Evolutionary conservation across 2,329 filamentous ascomycete species (phyloP), one percentile per base, ranked within the genome.

Genomic region (Ceratocystis alfenasii): DNA sequence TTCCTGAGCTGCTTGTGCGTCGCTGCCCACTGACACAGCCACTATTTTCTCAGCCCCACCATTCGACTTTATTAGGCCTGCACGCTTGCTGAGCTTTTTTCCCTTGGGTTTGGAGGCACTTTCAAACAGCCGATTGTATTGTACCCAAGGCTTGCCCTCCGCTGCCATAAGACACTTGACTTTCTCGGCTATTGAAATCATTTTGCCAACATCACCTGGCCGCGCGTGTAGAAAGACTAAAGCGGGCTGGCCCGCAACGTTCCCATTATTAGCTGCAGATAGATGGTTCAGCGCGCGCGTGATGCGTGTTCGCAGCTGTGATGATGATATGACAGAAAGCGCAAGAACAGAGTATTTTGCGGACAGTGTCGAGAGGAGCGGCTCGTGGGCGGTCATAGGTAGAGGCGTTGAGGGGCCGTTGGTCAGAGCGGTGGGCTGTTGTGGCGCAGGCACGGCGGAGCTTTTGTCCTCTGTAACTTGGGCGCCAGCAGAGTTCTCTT

Each of bases 111-210:
- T 74, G 8, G 73, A 69, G 30, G 75, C 75, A 20, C 79, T 74
- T 68, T 81, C 78, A 70, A 81, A 82, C 12, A 84, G 74, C 64
- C 80, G 76, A 68, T 85, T 85, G 73, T 83, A 85, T 72, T 83
- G 83, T 67, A 75, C 82, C 78, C 80, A 84, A 61, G 75, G 69
- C 67, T 75, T 76, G 2, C 77, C 77, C 50, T 76, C 74, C 63
- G 78, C 77, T 41, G 71, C 75, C 64, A 87, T 74, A 60, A 83
- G 76, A 48, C 81, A 76, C 73, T 87, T 87, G 66, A 79, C 80
- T 46, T 88, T 84, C 74, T 90, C 87, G 57, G 80, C 79, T 59
- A 90, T 80, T 3, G 82, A 86, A 70, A 89, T 82, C 70, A 89
- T 77, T 74, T 90, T 91, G 74, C 78, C 79, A 1, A 82, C 79